Conservation (phyloP, 2,329 filamentous ascomycete species). For the Pestalotiopsis sp. region DNA sequence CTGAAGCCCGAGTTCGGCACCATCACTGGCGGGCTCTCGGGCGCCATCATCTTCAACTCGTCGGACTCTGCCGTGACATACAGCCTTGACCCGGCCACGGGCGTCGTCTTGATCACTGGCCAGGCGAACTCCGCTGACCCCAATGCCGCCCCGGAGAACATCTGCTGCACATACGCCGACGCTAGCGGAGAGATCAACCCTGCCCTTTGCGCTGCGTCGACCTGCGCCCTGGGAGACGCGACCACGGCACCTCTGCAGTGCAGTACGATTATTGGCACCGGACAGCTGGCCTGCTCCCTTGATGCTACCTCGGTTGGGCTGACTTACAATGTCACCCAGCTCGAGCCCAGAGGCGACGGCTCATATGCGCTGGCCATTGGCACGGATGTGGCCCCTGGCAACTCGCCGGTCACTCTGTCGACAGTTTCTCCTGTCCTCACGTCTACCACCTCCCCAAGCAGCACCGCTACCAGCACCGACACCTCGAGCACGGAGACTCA, state of each 20-base stretch:
- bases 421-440: not conserved
- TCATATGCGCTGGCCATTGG: not conserved
- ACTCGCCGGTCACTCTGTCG: not conserved
- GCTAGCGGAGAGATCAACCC: not conserved
- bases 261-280: not conserved
- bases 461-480: not conserved
- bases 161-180: not conserved
- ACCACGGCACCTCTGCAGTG: not conserved
- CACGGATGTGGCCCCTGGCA: not conserved
- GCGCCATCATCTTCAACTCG: not conserved
- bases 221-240: not conserved
- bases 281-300: not conserved
- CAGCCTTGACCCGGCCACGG: not conserved
- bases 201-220: not conserved
- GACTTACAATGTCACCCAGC: not conserved
- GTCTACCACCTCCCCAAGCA: not conserved
- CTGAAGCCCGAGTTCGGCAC: not conserved
- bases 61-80: not conserved
- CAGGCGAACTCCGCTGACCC: not conserved
- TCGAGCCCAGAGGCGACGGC: not conserved
- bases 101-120: not conserved
- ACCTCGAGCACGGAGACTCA: not conserved
- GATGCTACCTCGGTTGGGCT: not conserved
- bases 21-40: not conserved
- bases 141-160: not conserved